Evolutionary conservation across 305 asterid genomes (phyloP), one percentile per base, ranked within the genome.

Genomic region (Withania somnifera): DNA sequence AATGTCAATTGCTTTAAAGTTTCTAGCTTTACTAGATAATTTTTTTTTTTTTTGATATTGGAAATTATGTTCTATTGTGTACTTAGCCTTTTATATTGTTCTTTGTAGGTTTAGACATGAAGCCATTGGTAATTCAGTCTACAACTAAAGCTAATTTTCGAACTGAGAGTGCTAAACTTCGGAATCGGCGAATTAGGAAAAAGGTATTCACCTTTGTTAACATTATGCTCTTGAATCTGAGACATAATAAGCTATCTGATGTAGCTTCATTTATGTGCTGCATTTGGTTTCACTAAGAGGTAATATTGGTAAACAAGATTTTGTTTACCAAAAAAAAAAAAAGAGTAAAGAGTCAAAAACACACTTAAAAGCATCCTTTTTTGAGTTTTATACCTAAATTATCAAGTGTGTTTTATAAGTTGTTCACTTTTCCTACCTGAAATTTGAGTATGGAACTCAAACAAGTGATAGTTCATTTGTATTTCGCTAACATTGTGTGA

Each of bases 81-180:
- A 14, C 42, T 42, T 47, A 51, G 20, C 38, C 50, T 52, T 34
- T 7, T 32, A 38, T 40, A n/a, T 34, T 78, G 6, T 54, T 17
- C 53, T 77, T 6, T 82, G 34, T 84, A 87, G 90, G 75, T 66
- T 20, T 85, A 86, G 83, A 61, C 53, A 51, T 86, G 86, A 91
- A 87, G 87, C 95, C 93, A 19, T 61, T 90, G 89, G 88, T 86
- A 85, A 84, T 89, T 64, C 86, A 88, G 89, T 95, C 95, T 26
- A 58, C 75, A 54, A 19, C 71, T 15, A 89, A 89, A 88, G 89
- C 89, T 34, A 91, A 87, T 45, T 79, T 87, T 53, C 83, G 91
- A 75, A 89, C 90, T 0, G 98, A 95, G 83, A 92, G 89, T 82
- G 86, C 93, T 17, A 92, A 95, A 84, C 88, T 89, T 86, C 89